Conservation (phyloP, 768 basidiomycete species). For the Tubosaeta brunneosetosa region DNA sequence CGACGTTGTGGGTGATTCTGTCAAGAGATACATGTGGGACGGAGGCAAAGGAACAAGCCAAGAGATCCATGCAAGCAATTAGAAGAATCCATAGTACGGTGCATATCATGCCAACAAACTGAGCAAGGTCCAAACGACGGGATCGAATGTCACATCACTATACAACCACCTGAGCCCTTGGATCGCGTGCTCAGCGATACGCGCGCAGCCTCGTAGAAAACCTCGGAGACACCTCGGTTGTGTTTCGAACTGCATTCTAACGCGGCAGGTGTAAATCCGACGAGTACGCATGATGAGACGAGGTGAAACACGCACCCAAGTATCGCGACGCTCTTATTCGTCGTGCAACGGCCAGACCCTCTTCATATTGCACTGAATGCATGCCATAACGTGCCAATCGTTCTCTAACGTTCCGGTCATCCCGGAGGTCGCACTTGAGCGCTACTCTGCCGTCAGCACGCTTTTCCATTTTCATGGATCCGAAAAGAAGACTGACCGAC, state of each 20-base stretch:
- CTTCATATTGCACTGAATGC: constrained; percentile 85
- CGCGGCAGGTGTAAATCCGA: background rate
- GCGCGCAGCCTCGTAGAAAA: constrained; percentile 87
- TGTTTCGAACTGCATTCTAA: constrained; percentile 97
- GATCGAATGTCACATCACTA: constrained; percentile 48
- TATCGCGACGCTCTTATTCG: constrained; percentile 92
- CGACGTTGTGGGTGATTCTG: background rate
- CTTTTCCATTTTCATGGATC: background rate
- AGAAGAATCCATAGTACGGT: constrained; percentile 19
- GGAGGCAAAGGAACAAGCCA: background rate
- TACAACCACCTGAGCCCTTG: constrained; percentile 58
- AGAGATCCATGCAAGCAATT: constrained; percentile 13
- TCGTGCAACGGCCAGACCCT: constrained; percentile 81
- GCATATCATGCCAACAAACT: constrained; percentile 8
- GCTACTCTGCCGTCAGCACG: constrained; percentile 43
- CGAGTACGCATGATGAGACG: background rate
- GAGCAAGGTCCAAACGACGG: background rate
- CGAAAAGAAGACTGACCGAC: constrained; percentile 58
- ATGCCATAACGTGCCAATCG: constrained; percentile 65
- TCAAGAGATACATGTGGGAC: constrained; percentile 14
- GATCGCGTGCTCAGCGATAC: constrained; percentile 73
- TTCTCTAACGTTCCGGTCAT: constrained; percentile 69
- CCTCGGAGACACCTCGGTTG: constrained; percentile 90
- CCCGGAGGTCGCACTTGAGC: constrained; percentile 92
- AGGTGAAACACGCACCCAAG: constrained; percentile 56